These are phyloP conservation scores for Didymella sp. DNA, from an alignment of 2,329 filamentous ascomycete species.

Conservation along the genomic window DNA sequence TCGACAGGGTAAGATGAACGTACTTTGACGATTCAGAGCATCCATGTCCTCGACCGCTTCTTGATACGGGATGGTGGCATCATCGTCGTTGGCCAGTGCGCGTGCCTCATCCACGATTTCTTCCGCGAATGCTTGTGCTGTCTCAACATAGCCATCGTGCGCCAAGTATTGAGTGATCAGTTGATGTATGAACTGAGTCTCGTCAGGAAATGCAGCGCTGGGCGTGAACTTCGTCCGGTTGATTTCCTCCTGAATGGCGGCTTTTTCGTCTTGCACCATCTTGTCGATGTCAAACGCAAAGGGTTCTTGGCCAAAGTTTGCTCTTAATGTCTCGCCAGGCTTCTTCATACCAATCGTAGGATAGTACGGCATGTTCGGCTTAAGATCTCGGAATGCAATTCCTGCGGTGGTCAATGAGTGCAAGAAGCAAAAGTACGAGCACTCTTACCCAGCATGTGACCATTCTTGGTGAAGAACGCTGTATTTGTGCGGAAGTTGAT, in stretches of 20 bases:
- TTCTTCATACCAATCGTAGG: constrained; percentile 73
- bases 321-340: constrained; percentile 63
- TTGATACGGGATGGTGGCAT: constrained; percentile 59
- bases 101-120: constrained; percentile 78
- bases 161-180: constrained; percentile 88
- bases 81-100: constrained; percentile 68
- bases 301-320: constrained; percentile 71
- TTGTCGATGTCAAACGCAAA: constrained; percentile 93
- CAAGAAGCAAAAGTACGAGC: not conserved
- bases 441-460: constrained; percentile 61
- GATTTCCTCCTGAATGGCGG: constrained; percentile 45
- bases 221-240: constrained; percentile 27
- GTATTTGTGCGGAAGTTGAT: constrained; percentile 68
- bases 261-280: constrained; percentile 63
- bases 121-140: constrained; percentile 83
- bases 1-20: constrained; percentile 35
- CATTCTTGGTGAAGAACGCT: constrained; percentile 72
- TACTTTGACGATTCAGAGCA: constrained; percentile 85
- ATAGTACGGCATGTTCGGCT: constrained; percentile 66
- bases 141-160: constrained; percentile 95
- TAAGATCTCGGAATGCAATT: constrained; percentile 72
- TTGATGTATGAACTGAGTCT: constrained; percentile 81
- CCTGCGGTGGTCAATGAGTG: constrained; percentile 57
- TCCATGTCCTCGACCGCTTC: constrained; percentile 82
- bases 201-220: constrained; percentile 59